Percentiles rank a stretch among this genome's conserved stretches.
phyloP scores from a whole-genome alignment of 2,329 filamentous ascomycete species.

The Colletotrichum coccodes region DNA sequence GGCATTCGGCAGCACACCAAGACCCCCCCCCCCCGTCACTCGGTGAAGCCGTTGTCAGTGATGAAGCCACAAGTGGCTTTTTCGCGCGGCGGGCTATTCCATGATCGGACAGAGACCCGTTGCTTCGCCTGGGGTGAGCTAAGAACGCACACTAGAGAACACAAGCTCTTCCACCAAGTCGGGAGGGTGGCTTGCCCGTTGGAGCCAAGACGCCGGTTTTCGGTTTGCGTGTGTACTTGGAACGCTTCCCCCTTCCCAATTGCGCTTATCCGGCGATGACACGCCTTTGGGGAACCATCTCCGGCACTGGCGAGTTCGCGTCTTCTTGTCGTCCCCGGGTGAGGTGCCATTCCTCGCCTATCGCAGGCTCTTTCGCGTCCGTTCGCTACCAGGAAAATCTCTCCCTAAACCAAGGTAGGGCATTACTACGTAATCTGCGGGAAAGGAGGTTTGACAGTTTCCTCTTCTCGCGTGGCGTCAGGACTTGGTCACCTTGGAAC shows the following conservation, averaged over 20 bases:
- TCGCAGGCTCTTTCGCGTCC: neutral
- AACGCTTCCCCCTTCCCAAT: neutral
- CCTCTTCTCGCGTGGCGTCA: neutral
- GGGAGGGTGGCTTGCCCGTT: neutral
- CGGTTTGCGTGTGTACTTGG: neutral
- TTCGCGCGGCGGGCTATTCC: conserved; percentile 4
- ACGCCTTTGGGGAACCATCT: conserved; percentile 23
- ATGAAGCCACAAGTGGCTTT: conserved; percentile 20
- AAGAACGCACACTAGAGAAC: neutral
- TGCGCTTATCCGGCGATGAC: conserved; percentile 12
- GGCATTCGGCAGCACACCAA: neutral
- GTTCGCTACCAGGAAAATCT: neutral
- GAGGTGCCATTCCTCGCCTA: conserved; percentile 6
- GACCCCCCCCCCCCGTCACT: neutral
- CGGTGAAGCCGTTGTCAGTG: conserved; percentile 2
- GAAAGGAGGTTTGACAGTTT: neutral
- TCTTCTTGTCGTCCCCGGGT: conserved; percentile 5
- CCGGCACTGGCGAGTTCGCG: neutral
- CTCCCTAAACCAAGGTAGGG: neutral
- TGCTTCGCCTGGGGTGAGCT: neutral
- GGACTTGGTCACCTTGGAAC: neutral
- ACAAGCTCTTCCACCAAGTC: neutral
- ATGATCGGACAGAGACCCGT: neutral
- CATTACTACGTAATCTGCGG: neutral
- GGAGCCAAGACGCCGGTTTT: neutral